phyloP scores from a whole-genome alignment of 202 grass and related monocot genomes.

The Panicum hallii region DNA sequence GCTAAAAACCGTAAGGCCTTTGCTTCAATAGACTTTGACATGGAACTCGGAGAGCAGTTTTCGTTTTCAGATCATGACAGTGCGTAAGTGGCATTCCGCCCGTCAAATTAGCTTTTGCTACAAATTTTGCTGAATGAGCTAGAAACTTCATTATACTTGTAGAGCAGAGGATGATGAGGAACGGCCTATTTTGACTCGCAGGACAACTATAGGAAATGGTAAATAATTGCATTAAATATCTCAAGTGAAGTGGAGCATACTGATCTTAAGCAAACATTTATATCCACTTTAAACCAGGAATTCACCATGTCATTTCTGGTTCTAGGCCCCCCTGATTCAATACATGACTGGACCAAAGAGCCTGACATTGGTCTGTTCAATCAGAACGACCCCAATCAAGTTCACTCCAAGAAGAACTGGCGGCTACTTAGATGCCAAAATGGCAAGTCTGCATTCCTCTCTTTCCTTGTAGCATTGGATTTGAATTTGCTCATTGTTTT shows the following conservation, averaged over 20 bases:
- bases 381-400: slow-evolving; percentile 62
- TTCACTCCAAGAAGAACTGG: slow-evolving; percentile 87
- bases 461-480: background rate
- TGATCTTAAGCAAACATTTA: slow-evolving; percentile 6
- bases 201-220: slow-evolving; percentile 87
- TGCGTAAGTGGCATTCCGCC: slow-evolving; percentile 46
- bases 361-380: slow-evolving; percentile 59
- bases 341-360: slow-evolving; percentile 90
- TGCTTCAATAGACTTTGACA: slow-evolving; percentile 73
- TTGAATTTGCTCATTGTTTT: slow-evolving; percentile 19
- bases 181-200: slow-evolving; percentile 54
- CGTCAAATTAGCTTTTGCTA: slow-evolving; percentile 4
- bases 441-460: slow-evolving; percentile 58
- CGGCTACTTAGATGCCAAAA: slow-evolving; percentile 91
- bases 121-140: background rate
- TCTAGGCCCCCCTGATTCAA: slow-evolving; percentile 79
- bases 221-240: slow-evolving; percentile 31
- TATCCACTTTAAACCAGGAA: slow-evolving; percentile 12
- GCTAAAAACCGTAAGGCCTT: slow-evolving; percentile 69
- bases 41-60: slow-evolving; percentile 59
- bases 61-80: slow-evolving; percentile 77
- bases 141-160: slow-evolving; percentile 21
- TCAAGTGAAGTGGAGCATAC: background rate
- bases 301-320: slow-evolving; percentile 38
- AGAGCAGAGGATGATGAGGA: slow-evolving; percentile 92